Evolutionary conservation across 495 filamentous ascomycete genomes (phyloP), one percentile per base, ranked within the genome.

Genomic region (Aspergillus diversus): DNA sequence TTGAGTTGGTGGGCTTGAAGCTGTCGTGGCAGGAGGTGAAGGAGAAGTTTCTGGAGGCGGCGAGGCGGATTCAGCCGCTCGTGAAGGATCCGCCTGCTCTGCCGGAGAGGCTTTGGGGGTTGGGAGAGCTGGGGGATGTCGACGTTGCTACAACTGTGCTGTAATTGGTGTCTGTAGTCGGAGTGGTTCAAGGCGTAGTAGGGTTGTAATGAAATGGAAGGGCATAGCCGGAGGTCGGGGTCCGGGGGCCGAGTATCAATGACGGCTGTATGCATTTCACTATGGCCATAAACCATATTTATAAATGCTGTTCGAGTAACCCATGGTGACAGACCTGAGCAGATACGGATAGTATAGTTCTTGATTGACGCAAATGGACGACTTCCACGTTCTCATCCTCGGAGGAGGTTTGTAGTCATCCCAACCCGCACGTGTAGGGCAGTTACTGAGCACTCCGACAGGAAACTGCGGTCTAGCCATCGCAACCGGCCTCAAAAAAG

Each of bases 1-100:
- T 71, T 9, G 76, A 72, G 63, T 52, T 80, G 9, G 67, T 68
- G 15, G 59, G 53, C 32, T 53, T 59, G 15, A n/a, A 35, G 11
- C 21, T 13, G 9, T 8, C 37, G 6, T 57, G 55, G 55, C n/a
- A 33, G n/a, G 55, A 43, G 16, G 8, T 57, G 27, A 35, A 39
- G 5, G 16, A 16, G 4, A 5, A 17, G 27, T 57, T 57, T 13
- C 21, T 57, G 21, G 66, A 57, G 12, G 72, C 71, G 12, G 75
- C 69, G n/a, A 66, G 55, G 43, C 65, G 66, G 55, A 54, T 80
- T 50, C 73, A 69, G 52, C 34, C 35, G 12, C 39, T 48, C 31
- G 21, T 57, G 27, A 21, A 13, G 61, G 34, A 16, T 12, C 61
- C 54, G 21, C 53, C 61, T 5, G 39, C 61, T 27, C 37, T 63